These are phyloP conservation scores for Acacia confusa DNA, from an alignment of 306 rosid genomes.

Conservation along the genomic window DNA sequence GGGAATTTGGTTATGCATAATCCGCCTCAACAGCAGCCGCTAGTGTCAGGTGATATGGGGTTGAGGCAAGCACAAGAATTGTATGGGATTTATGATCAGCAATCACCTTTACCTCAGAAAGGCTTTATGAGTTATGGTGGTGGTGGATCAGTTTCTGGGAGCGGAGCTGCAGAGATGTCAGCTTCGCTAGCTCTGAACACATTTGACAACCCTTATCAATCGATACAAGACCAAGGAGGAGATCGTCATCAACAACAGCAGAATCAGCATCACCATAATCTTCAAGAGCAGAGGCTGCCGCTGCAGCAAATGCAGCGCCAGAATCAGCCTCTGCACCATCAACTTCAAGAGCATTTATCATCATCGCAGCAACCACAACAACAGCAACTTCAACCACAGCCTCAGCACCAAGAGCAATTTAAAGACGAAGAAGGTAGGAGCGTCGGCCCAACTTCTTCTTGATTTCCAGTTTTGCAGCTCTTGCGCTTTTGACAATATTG, in stretches of 20 bases:
- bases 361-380: no score
- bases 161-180: slow-evolving; percentile 33
- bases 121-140: slow-evolving; percentile 40
- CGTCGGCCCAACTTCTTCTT: slow-evolving; percentile 45
- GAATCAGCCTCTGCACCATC: not conserved
- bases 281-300: not conserved
- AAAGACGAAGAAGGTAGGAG: slow-evolving; percentile 49
- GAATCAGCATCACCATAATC: slow-evolving; percentile 34
- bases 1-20: slow-evolving; percentile 42
- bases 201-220: slow-evolving; percentile 41
- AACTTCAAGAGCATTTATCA: not conserved
- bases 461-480: slow-evolving; percentile 13
- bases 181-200: slow-evolving; percentile 52
- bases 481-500: slow-evolving; percentile 8
- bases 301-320: not conserved
- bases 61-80: slow-evolving; percentile 46
- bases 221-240: slow-evolving; percentile 31
- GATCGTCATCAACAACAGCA: not conserved
- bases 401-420: slow-evolving; percentile 15
- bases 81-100: slow-evolving; percentile 42
- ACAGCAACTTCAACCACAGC: not conserved
- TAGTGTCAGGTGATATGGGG: slow-evolving; percentile 33
- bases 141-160: slow-evolving; percentile 29
- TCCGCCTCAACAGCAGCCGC: not conserved
- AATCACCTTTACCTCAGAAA: slow-evolving; percentile 16